These are phyloP conservation scores for Termitomyces sp. DNA, from an alignment of 1,284 basidiomycete genomes.

Conservation along the genomic window DNA sequence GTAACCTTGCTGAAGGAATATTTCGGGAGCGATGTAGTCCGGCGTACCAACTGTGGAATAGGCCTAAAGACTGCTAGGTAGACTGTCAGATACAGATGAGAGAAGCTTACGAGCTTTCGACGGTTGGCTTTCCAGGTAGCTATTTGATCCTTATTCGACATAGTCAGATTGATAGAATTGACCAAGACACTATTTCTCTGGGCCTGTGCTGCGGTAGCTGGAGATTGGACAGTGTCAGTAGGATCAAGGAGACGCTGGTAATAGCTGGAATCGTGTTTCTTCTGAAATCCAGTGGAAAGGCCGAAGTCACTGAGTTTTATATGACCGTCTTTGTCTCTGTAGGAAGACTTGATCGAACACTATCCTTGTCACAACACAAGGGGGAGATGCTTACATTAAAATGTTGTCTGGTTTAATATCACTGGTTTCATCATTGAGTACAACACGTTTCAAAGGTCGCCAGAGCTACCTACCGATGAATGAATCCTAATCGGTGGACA, in stretches of 20 bases:
- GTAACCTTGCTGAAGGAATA: constrained; percentile 96
- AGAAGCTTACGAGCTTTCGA: constrained; percentile 73
- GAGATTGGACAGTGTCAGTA: constrained; percentile 30
- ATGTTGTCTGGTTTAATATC: constrained; percentile 99
- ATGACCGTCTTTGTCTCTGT: constrained; percentile 86
- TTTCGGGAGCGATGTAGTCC: constrained; percentile 98
- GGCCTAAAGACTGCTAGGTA: constrained; percentile 48
- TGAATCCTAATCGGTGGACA: constrained; percentile 90
- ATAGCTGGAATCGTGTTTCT: constrained; percentile 89
- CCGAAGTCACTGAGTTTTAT: constrained; percentile 97
- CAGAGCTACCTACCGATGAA: constrained; percentile 62
- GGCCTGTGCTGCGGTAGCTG: constrained; percentile 29
- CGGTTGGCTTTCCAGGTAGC: constrained; percentile 99
- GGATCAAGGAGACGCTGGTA: constrained; percentile 74
- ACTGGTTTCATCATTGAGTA: constrained; percentile 32
- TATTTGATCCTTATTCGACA: constrained; percentile 86
- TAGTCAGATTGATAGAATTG: constrained; percentile 89
- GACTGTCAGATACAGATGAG: not conserved
- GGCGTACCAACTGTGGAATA: constrained; percentile 99
- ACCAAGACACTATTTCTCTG: constrained; percentile 81
- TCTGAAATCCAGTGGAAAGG: constrained; percentile 92
- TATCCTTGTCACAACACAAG: not conserved
- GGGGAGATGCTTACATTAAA: constrained; percentile 33
- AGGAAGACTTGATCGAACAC: constrained; percentile 37
- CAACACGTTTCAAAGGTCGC: not conserved